phyloP scores from a whole-genome alignment of 495 filamentous ascomycete genomes.

The Penicillium bovifimosum region DNA sequence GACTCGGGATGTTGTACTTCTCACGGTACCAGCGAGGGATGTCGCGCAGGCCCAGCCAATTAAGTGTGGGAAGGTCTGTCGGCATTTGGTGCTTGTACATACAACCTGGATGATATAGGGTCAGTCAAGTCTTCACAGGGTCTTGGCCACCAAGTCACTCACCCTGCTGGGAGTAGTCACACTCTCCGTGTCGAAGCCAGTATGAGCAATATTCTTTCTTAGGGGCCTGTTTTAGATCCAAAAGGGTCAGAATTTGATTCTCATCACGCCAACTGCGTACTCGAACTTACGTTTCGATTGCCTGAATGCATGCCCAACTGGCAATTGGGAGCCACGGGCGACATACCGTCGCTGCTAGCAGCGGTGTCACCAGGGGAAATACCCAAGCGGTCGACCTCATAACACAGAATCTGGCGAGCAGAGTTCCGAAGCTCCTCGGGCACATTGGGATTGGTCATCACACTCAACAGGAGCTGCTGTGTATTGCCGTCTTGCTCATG shows the following conservation, averaged over 20 bases:
- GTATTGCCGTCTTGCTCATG: not conserved
- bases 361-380: not conserved
- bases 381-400: not conserved
- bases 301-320: not conserved
- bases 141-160: slow-evolving; percentile 1
- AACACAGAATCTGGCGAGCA: slow-evolving; percentile 10
- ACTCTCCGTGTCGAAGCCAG: slow-evolving; percentile 79
- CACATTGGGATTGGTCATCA: slow-evolving; percentile 18
- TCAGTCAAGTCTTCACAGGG: slow-evolving; percentile 5
- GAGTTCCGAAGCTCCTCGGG: slow-evolving; percentile 15
- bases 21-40: slow-evolving; percentile 55
- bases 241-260: slow-evolving; percentile 9
- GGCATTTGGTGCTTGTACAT: slow-evolving; percentile 88
- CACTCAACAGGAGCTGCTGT: slow-evolving; percentile 16
- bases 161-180: slow-evolving; percentile 75
- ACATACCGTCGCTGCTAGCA: not conserved
- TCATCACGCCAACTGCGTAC: not conserved
- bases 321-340: not conserved
- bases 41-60: slow-evolving; percentile 53
- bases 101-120: slow-evolving; percentile 47
- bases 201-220: slow-evolving; percentile 80
- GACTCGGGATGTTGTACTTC: slow-evolving; percentile 31
- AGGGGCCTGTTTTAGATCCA: not conserved
- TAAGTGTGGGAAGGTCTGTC: slow-evolving; percentile 50
- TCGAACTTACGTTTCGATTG: not conserved